phyloP scores from a whole-genome alignment of 768 basidiomycete genomes.

The Tubosaeta sp. region DNA sequence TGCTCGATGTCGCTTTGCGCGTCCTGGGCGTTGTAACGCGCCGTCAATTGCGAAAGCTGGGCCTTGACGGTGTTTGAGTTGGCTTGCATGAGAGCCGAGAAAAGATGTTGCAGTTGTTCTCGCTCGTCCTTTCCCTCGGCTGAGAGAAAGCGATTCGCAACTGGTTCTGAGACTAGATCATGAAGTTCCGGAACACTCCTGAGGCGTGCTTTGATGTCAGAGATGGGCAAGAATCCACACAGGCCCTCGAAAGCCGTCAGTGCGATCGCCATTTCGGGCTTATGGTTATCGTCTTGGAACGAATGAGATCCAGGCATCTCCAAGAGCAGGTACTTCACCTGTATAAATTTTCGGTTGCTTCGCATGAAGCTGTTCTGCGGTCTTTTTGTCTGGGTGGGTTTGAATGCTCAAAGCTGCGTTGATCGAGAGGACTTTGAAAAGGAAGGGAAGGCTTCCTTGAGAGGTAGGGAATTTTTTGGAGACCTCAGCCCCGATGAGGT shows the following conservation, averaged over 20 bases:
- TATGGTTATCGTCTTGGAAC: conserved; percentile 85
- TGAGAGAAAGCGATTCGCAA: conserved; percentile 49
- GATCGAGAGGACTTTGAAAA: conserved; percentile 91
- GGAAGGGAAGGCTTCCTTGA: conserved; percentile 76
- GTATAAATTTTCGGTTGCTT: conserved; percentile 84
- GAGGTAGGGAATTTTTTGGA: conserved; percentile 49
- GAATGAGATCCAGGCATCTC: conserved; percentile 5
- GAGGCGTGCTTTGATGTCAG: conserved; percentile 65
- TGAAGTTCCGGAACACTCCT: conserved; percentile 70
- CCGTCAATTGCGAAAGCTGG: conserved; percentile 55
- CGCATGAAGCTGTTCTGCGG: conserved; percentile 66
- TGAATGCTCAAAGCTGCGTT: conserved; percentile 88
- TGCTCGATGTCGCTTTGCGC: conserved; percentile 49
- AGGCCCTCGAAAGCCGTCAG: conserved; percentile 86
- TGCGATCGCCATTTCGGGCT: conserved; percentile 99
- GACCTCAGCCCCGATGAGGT: conserved; percentile 62
- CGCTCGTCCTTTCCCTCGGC: conserved; percentile 34
- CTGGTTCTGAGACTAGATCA: conserved; percentile 57
- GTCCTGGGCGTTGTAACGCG: conserved; percentile 51
- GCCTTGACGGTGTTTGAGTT: conserved; percentile 44
- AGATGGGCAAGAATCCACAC: conserved; percentile 88
- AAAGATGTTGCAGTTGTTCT: conserved; percentile 66
- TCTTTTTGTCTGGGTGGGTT: conserved; percentile 84
- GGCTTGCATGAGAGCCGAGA: conserved; percentile 84
- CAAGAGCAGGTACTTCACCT: conserved; percentile 44